Evolutionary conservation across 192 early-diverging fungal species (phyloP).

Genomic region (Geosiphon pyriformis): DNA sequence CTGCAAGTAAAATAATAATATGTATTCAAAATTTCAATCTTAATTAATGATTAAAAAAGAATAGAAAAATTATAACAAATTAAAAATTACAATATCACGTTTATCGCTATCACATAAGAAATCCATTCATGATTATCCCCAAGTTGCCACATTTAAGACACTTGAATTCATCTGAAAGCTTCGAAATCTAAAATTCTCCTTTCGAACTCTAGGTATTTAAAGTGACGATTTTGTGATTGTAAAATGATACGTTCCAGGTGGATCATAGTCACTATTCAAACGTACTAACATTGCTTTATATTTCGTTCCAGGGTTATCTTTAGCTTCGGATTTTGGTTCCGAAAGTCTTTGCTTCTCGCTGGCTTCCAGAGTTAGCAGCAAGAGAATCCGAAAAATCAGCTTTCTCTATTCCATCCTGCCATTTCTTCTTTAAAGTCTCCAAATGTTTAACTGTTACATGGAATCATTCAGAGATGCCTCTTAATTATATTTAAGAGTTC

Average conservation of each 20-base stretch:
- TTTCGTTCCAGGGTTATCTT: background rate
- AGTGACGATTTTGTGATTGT: no score
- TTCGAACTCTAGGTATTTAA: no score
- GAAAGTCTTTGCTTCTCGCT: background rate
- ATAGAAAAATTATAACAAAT: no score
- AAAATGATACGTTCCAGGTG: background rate
- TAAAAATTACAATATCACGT: no score
- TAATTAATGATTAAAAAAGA: no score
- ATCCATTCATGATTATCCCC: no score
- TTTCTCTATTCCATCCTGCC: constrained; percentile 1
- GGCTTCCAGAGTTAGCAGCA: background rate
- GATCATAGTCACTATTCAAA: background rate
- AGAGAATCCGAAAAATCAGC: background rate
- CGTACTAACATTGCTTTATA: background rate
- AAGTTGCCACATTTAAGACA: no score
- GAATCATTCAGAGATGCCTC: constrained; percentile 25
- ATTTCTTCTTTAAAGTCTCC: constrained; percentile 5
- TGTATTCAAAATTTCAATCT: no score
- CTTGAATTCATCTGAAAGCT: no score
- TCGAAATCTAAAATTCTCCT: no score
- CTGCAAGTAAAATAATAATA: no score
- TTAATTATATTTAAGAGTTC: constrained; percentile 30
- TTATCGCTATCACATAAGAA: no score
- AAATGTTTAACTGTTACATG: background rate
- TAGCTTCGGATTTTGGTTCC: background rate